A percentile compares a stretch with the other conserved stretches of the same genome.
Evolutionary conservation across 257 asterid species (phyloP).

Genomic region (Plantago major): DNA sequence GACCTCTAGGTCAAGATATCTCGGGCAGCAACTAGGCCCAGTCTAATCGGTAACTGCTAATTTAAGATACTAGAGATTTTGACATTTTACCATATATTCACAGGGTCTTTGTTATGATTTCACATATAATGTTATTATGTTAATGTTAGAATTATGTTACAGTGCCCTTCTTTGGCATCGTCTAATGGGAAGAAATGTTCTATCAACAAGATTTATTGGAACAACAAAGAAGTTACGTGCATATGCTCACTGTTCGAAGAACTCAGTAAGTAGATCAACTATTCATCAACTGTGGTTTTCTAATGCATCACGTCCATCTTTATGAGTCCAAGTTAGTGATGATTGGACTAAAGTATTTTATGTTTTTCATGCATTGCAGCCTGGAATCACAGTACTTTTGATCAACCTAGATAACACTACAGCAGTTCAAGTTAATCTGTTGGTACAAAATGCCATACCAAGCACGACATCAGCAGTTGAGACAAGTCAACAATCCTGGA

Average conservation of each 20-base stretch:
- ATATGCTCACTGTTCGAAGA: conserved; percentile 77
- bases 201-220: conserved; percentile 51
- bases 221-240: conserved; percentile 58
- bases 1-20: too few species aligned
- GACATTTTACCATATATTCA: too few species aligned
- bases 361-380: conserved; percentile 29
- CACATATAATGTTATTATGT: not conserved
- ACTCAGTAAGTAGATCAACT: conserved; percentile 41
- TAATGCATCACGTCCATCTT: not conserved
- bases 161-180: conserved; percentile 96
- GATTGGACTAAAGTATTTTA: not conserved
- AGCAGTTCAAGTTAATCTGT: conserved; percentile 39
- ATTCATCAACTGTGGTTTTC: not conserved
- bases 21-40: too few species aligned
- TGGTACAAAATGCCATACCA: conserved; percentile 34
- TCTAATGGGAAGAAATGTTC: conserved; percentile 69
- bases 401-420: conserved; percentile 65
- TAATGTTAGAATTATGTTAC: conserved; percentile 15
- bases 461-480: conserved; percentile 22
- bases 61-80: too few species aligned
- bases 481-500: conserved; percentile 16
- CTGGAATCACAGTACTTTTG: conserved; percentile 62
- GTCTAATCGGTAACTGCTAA: too few species aligned
- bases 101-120: too few species aligned
- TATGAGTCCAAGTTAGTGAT: not conserved